A percentile compares a stretch with the other conserved stretches of the same genome.
Conservation (phyloP, 2,329 filamentous ascomycete species). For the Aspergillus neoniger region DNA sequence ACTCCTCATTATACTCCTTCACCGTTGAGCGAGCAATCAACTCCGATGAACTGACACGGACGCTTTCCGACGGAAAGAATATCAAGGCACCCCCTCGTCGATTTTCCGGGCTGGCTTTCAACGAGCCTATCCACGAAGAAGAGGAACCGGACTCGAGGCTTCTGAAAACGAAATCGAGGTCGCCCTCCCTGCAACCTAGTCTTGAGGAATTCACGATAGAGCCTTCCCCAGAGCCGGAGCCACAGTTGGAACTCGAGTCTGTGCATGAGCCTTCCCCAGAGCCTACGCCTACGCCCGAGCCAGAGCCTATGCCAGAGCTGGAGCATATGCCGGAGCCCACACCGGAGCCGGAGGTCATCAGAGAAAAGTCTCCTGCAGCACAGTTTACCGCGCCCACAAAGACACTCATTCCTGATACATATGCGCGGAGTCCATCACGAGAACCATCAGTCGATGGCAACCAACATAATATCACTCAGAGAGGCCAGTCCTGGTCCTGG, state of each 20-base stretch:
- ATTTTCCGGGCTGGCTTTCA: slow-evolving; percentile 34
- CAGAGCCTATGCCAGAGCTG: neutral
- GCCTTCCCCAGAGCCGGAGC: slow-evolving; percentile 3
- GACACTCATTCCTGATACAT: slow-evolving; percentile 28
- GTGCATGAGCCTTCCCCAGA: neutral
- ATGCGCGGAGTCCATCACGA: slow-evolving; percentile 13
- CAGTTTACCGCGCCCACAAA: slow-evolving; percentile 19
- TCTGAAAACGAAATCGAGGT: slow-evolving; percentile 9
- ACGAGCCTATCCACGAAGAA: slow-evolving; percentile 34
- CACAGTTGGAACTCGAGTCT: slow-evolving; percentile 4
- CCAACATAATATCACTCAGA: neutral
- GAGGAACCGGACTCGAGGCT: slow-evolving; percentile 24
- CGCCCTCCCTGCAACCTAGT: neutral
- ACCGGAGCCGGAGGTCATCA: slow-evolving; percentile 10
- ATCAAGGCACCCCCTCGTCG: slow-evolving; percentile 41
- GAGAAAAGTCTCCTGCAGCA: slow-evolving; percentile 4
- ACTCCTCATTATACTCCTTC: slow-evolving; percentile 38
- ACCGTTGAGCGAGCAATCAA: slow-evolving; percentile 40
- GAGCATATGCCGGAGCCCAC: neutral
- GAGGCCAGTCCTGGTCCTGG: neutral
- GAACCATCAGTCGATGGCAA: neutral
- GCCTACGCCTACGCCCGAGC: neutral
- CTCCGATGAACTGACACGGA: slow-evolving; percentile 38
- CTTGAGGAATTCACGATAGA: neutral
- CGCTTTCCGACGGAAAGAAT: slow-evolving; percentile 34